Base-by-base conservation (phyloP, 2,329 filamentous ascomycete species). In the Daldinia sp. region DNA sequence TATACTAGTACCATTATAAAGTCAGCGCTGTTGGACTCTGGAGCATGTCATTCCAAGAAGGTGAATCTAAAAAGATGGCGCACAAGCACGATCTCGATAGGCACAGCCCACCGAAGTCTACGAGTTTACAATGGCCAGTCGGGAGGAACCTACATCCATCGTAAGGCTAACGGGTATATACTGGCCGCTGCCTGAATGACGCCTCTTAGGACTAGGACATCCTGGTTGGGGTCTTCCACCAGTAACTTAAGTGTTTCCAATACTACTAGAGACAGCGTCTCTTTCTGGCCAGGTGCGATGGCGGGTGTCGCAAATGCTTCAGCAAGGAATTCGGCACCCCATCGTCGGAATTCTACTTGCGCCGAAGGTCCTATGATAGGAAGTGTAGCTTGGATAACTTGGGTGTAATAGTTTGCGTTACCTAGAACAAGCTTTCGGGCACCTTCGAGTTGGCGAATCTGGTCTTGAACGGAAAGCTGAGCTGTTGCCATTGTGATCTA, bases 301-400 rank as follows among this genome's bases (percentile, higher is more conserved):
- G 92, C 89, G n/a, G 97, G 96, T 67, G 93, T 97, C 64, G 96
- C 92, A 82, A 99, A 98, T 2, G 94, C 94, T 83, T 99, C 96
- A 63, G 95, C 94, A 48, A 99, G 85, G 78, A 99, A 99, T 69
- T 98, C 94, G 70, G 94, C 91, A 28, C 95, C 96, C 96, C 96
- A 99, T 91, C 94, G 86, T 81, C 94, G 92, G 76, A 98, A 84
- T 81, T 97, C 93, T 63, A 97, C 82, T 68, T 89, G 87, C 71
- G 93, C 87, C 72, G 87, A 86, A 58, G 92, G 88, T 68, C 91
- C 90, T 80, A 98, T 92, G 76, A 98, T 94, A 63, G 94, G 94
- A n/a, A 98, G 84, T 70, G 98, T 93, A 54, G 93, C 94, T 77
- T 93, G 92, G 70, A 99, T 91, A 78, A 99, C 95, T 80, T 93